Base-by-base conservation (phyloP, 2,329 filamentous ascomycete species). In the Colletotrichum plurivorum region DNA sequence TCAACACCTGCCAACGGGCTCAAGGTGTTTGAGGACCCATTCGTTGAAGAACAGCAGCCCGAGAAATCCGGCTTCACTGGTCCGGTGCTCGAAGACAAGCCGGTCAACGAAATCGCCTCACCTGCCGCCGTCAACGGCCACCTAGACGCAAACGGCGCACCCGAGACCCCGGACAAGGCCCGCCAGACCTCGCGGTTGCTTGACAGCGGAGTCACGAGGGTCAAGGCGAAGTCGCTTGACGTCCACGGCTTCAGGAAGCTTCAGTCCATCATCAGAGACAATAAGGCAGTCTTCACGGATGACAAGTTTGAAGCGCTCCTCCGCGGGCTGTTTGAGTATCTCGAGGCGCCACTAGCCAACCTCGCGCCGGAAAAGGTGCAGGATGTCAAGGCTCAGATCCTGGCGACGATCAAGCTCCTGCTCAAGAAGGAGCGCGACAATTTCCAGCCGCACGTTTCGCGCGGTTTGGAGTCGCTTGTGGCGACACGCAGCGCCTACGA, bases 231-330 rank as follows among this genome's bases (percentile, higher is more conserved):
- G 74, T 89, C 89, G 1, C 87, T 95, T n/a, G 93, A 95, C 76
- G 92, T 93, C 4, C 92, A 94, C 76, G 93, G 93, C 65, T 94
- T 95, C 84, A 89, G 93, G 61, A 93, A 93, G 75, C 84, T 95
- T 56, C 93, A 95, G 78, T 90, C 90, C 46, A 86, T 94, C 72
- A 86, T 94, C 69, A 90, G 92, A 71, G 90, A 92, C 67, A 88
- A 85, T 75, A 87, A 87, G 74, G 85, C 89, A 15, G 84, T 89
- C 20, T 89, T 93, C 76, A 85, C 86, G 1, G 88, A 91, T 69
- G 89, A 91, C 55, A 92, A 89, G 72, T 94, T 94, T 69, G 88
- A 92, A 71, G 85, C 90, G 8, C 84, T 95, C 2, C 81, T 94
- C 43, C 74, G 87, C 2, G 91, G 90, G 0, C 84, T 94, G 20